phyloP scores from a whole-genome alignment of 257 asterid genomes.

The Ehretia macrophylla region DNA sequence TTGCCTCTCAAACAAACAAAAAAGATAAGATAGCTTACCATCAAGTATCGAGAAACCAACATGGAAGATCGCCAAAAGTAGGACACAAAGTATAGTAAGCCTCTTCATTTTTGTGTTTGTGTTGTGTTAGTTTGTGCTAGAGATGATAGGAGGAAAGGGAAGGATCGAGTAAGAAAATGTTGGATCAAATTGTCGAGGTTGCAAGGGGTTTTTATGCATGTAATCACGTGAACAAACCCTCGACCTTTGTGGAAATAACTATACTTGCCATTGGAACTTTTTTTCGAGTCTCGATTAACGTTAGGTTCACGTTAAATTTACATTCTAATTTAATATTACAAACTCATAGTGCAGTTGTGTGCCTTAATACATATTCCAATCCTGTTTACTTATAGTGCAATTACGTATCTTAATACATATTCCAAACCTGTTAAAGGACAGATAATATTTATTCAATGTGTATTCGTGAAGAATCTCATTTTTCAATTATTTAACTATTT shows the following conservation, averaged over 20 bases:
- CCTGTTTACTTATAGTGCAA: no score
- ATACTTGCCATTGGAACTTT: not conserved
- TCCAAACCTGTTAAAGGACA: no score
- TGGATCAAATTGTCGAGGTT: conserved; percentile 1
- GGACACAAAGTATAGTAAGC: not conserved
- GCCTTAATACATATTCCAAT: no score
- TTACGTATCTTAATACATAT: no score
- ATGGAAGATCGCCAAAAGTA: conserved; percentile 11
- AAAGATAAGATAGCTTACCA: conserved; percentile 10
- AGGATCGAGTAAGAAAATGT: no score
- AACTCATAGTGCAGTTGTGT: no score
- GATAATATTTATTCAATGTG: no score
- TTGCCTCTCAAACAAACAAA: not conserved
- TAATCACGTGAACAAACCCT: conserved; percentile 3
- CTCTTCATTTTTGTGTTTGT: conserved; percentile 8
- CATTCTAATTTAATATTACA: no score
- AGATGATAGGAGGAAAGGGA: not conserved
- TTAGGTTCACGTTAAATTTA: no score
- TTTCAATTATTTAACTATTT: no score
- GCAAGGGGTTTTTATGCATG: conserved; percentile 9
- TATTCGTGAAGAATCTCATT: no score
- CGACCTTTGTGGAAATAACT: not conserved
- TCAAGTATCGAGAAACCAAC: conserved; percentile 14
- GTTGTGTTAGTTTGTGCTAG: not conserved
- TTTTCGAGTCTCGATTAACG: not conserved